phyloP scores from a whole-genome alignment of 2,329 filamentous ascomycete species.

The Paecilomyces formosus region DNA sequence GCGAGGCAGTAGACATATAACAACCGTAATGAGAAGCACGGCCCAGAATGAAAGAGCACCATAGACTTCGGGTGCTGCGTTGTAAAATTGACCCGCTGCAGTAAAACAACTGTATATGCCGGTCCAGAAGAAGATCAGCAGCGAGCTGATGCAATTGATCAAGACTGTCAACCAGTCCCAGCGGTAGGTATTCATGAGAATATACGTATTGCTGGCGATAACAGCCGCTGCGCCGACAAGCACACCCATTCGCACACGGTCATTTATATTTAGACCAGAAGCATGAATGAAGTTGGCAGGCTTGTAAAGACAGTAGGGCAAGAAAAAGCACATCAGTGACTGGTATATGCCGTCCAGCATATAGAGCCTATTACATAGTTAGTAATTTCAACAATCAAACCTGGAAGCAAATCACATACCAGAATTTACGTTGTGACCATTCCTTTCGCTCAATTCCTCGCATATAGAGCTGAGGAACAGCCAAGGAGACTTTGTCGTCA shows the following conservation, averaged over 20 bases:
- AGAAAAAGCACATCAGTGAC: constrained; percentile 86
- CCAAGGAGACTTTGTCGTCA: constrained; percentile 84
- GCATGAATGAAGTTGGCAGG: constrained; percentile 61
- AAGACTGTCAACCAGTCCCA: constrained; percentile 97
- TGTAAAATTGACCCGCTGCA: constrained; percentile 60
- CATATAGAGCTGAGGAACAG: constrained; percentile 90
- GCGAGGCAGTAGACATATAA: constrained; percentile 78
- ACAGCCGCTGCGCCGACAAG: constrained; percentile 81
- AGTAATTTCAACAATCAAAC: constrained; percentile 12
- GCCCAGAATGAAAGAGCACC: constrained; percentile 81
- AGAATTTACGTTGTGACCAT: constrained; percentile 95
- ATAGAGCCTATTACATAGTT: constrained; percentile 59
- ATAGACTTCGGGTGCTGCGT: constrained; percentile 71
- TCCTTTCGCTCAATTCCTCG: constrained; percentile 92
- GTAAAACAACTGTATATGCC: constrained; percentile 68
- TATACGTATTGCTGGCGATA: constrained; percentile 85
- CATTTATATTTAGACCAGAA: constrained; percentile 69
- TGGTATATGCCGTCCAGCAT: constrained; percentile 95
- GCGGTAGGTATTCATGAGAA: constrained; percentile 90
- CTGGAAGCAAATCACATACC: constrained; percentile 50
- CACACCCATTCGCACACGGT: constrained; percentile 76
- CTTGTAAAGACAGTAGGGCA: constrained; percentile 74
- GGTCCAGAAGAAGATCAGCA: constrained; percentile 94
- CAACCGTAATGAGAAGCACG: constrained; percentile 66
- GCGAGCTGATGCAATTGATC: constrained; percentile 70